These are phyloP conservation scores for Labyrinthula sp. DNA, from an alignment of 352 stramenopile genomes.

Conservation along the genomic window DNA sequence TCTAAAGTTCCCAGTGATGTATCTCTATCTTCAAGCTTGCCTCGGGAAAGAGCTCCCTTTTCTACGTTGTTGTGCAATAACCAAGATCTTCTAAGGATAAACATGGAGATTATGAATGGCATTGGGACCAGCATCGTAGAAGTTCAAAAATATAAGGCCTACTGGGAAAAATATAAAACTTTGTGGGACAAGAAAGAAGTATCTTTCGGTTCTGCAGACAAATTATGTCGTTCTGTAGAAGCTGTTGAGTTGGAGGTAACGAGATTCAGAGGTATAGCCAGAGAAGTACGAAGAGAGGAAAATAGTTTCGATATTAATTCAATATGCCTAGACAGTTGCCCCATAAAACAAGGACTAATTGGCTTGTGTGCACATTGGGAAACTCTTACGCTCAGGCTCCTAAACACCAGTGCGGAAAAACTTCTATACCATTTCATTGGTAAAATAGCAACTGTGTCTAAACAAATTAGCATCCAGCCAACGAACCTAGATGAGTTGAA, in stretches of 20 bases:
- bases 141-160: conserved; percentile 74
- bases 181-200: conserved; percentile 78
- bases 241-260: conserved; percentile 30
- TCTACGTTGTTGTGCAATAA: conserved; percentile 82
- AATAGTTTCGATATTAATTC: conserved; percentile 79
- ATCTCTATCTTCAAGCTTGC: conserved; percentile 37
- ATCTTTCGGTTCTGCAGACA: conserved; percentile 79
- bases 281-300: conserved; percentile 64
- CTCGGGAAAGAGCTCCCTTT: conserved; percentile 47
- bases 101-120: conserved; percentile 82
- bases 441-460: conserved; percentile 65
- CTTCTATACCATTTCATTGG: conserved; percentile 51
- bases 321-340: conserved; percentile 66
- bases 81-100: conserved; percentile 75
- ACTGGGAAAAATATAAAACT: conserved; percentile 56
- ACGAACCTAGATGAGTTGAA: conserved; percentile 64
- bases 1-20: neutral
- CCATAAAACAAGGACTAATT: conserved; percentile 63
- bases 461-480: conserved; percentile 54
- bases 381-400: conserved; percentile 70
- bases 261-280: conserved; percentile 36
- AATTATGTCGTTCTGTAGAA: conserved; percentile 67
- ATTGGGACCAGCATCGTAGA: conserved; percentile 72
- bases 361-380: conserved; percentile 73
- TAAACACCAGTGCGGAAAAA: conserved; percentile 68